Evolutionary conservation across 495 filamentous ascomycete genomes (phyloP).

Genomic region (Aspergillus heteromorphus): DNA sequence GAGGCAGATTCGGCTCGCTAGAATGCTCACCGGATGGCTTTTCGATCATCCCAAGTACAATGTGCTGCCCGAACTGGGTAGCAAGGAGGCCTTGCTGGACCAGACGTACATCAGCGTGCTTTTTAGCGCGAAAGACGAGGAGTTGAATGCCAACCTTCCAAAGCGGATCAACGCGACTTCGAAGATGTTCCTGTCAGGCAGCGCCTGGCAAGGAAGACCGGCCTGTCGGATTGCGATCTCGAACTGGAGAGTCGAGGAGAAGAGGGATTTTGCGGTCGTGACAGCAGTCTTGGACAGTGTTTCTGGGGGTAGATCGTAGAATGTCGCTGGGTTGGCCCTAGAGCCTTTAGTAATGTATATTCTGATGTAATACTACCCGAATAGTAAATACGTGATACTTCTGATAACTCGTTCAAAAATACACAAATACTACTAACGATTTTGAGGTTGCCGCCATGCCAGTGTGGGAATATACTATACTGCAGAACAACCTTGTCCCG

Average conservation of each 20-base stretch:
- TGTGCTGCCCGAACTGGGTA: conserved; percentile 49
- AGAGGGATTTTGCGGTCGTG: conserved; percentile 33
- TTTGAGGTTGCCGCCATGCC: no score
- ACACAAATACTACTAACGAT: no score
- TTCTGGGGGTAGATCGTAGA: conserved; percentile 3
- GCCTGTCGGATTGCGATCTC: conserved; percentile 77
- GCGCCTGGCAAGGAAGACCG: conserved; percentile 63
- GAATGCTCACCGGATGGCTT: conserved; percentile 59
- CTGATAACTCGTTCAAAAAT: no score
- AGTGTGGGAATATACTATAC: no score
- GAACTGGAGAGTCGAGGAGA: conserved; percentile 61
- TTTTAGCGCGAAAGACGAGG: conserved; percentile 67
- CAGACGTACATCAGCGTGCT: conserved; percentile 72
- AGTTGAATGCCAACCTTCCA: conserved; percentile 59
- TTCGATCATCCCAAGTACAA: conserved; percentile 56
- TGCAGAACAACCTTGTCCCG: no score
- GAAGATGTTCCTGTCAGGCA: conserved; percentile 79
- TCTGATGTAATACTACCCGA: not conserved
- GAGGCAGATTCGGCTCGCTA: conserved; percentile 64
- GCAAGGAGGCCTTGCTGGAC: conserved; percentile 32
- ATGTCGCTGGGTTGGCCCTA: not conserved
- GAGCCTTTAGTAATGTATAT: not conserved
- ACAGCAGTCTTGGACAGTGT: conserved; percentile 32
- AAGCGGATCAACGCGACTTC: conserved; percentile 66
- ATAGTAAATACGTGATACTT: not conserved